Conservation (phyloP, 805 yeast genomes). For the Metschnikowia vanudenii region DNA sequence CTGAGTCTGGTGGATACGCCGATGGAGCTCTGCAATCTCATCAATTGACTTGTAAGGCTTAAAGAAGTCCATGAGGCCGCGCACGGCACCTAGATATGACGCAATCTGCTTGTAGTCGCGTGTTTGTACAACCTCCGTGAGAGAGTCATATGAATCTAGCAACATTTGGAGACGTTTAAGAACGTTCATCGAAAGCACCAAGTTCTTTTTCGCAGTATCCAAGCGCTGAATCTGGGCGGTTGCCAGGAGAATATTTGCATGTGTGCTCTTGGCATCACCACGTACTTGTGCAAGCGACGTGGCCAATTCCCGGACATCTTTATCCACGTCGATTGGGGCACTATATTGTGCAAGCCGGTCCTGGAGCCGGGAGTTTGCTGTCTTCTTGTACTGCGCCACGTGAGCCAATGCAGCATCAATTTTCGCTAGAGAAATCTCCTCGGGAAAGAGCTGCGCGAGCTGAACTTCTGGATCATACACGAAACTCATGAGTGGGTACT, state of each 20-base stretch:
- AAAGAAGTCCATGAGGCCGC: constrained; percentile 70
- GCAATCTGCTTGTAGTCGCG: constrained; percentile 56
- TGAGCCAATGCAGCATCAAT: constrained; percentile 17
- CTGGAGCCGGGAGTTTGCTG: constrained; percentile 47
- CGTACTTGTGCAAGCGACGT: constrained; percentile 48
- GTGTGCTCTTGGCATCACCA: constrained; percentile 52
- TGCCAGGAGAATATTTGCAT: constrained; percentile 59
- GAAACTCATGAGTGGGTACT: constrained; percentile 15
- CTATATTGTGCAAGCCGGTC: constrained; percentile 37
- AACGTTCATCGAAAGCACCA: constrained; percentile 81
- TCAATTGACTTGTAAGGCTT: constrained; percentile 79
- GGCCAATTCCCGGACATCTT: constrained; percentile 42
- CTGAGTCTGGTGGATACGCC: constrained; percentile 58
- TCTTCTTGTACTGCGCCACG: constrained; percentile 36
- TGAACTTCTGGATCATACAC: constrained; percentile 20
- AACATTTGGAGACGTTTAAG: constrained; percentile 86
- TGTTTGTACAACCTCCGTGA: constrained; percentile 46
- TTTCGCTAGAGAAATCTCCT: constrained; percentile 15
- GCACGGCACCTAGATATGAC: constrained; percentile 64
- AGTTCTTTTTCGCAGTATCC: constrained; percentile 80
- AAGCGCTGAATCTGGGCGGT: constrained; percentile 75
- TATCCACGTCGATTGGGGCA: constrained; percentile 21
- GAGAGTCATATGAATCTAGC: constrained; percentile 65
- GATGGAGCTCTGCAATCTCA: constrained; percentile 67
- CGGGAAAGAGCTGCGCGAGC: constrained; percentile 18